These are phyloP conservation scores for Codiaeum variegatum DNA, from an alignment of 441 rosid species.

Conservation along the genomic window DNA sequence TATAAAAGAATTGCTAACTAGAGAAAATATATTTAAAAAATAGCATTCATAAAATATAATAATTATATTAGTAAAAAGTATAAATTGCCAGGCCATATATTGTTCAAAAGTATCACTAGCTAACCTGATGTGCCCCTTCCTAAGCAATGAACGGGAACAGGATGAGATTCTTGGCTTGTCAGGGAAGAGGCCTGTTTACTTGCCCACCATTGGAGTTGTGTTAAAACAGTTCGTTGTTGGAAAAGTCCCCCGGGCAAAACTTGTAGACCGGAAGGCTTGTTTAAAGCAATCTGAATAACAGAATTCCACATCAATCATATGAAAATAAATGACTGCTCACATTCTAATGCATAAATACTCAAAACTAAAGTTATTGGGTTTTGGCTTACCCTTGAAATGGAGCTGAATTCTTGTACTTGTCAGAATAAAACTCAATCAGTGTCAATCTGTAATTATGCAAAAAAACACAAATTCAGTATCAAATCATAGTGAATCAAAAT, in stretches of 20 bases:
- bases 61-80: too few species aligned
- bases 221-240: slow-evolving; percentile 82
- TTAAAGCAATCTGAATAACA: slow-evolving; percentile 63
- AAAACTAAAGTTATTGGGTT: not conserved
- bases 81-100: too few species aligned
- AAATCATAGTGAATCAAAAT: not conserved
- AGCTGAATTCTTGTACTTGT: slow-evolving; percentile 66
- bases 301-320: slow-evolving; percentile 11
- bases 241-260: slow-evolving; percentile 92
- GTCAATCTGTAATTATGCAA: slow-evolving; percentile 31
- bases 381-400: slow-evolving; percentile 67
- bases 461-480: not conserved
- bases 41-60: too few species aligned
- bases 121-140: slow-evolving; percentile 90
- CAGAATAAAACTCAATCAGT: slow-evolving; percentile 58
- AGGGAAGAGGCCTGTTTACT: slow-evolving; percentile 31
- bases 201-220: slow-evolving; percentile 68
- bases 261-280: slow-evolving; percentile 91
- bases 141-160: slow-evolving; percentile 85
- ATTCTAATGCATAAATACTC: not conserved
- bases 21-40: too few species aligned
- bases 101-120: slow-evolving; percentile 2
- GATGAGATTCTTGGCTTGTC: slow-evolving; percentile 39
- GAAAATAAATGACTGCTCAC: not conserved
- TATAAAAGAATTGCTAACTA: too few species aligned